phyloP scores from a whole-genome alignment of 768 basidiomycete species.

The Pleurotus pulmonarius region DNA sequence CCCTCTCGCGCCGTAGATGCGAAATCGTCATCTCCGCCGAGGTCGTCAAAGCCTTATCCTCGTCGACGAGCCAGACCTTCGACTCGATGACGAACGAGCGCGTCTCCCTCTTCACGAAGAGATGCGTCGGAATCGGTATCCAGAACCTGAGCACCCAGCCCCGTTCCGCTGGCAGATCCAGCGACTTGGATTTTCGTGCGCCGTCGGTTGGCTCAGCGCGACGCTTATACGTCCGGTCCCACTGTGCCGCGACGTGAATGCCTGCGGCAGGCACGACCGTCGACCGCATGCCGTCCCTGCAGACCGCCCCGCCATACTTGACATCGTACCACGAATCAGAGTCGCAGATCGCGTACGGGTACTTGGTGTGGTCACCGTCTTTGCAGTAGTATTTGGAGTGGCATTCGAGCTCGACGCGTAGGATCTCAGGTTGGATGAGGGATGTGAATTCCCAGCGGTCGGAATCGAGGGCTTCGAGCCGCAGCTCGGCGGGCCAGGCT shows the following conservation, averaged over 20 bases:
- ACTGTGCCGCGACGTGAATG: not conserved
- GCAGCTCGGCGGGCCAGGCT: slow-evolving; percentile 5
- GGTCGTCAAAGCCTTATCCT: slow-evolving; percentile 17
- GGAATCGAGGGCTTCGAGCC: not conserved
- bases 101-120: slow-evolving; percentile 45
- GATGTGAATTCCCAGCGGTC: not conserved
- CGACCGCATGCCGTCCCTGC: not conserved
- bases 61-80: slow-evolving; percentile 31
- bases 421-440: not conserved
- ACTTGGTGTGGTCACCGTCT: not conserved
- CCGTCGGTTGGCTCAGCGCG: not conserved
- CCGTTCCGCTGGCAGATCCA: not conserved
- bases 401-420: not conserved
- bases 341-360: not conserved
- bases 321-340: not conserved
- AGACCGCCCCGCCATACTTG: not conserved
- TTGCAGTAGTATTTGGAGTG: slow-evolving; percentile 3
- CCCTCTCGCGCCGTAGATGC: slow-evolving; percentile 36
- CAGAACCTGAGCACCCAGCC: slow-evolving; percentile 37
- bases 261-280: not conserved
- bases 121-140: slow-evolving; percentile 42
- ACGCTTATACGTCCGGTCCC: slow-evolving; percentile 9
- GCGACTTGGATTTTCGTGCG: not conserved
- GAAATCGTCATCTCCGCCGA: slow-evolving; percentile 36
- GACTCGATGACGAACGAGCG: slow-evolving; percentile 36